Evolutionary conservation across 2,329 filamentous ascomycete genomes (phyloP), one percentile per base, ranked within the genome.

Genomic region (Metarhizium sp.): DNA sequence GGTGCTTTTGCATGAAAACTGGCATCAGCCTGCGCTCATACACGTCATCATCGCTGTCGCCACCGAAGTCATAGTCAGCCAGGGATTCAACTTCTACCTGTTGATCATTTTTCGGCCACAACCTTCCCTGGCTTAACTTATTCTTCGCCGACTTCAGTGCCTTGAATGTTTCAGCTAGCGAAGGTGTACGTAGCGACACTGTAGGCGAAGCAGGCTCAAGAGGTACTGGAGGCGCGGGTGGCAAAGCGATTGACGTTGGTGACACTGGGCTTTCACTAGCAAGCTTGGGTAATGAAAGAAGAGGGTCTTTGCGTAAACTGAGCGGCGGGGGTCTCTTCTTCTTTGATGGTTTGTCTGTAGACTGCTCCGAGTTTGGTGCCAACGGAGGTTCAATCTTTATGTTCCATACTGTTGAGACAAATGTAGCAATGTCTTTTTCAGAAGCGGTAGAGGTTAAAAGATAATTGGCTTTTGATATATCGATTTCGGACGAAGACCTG

Each of bases 1-100:
- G 61, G 2, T 62, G 57, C 57, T 69, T 73, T 55, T 67, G 67
- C 63, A 74, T 63, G 42, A 74, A 75, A 29, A 79, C 69, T 4
- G 78, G 78, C 75, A 81, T 79, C 36, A 81, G 72, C 45, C 76
- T 70, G 36, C 76, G 72, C 63, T 78, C 77, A 56, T 80, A 77
- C 25, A 71, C 60, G 55, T 78, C 75, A 57, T 75, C 72, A 50
- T 73, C 69, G 56, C 69, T 71, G 29, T 78, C 75, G 13, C 68
- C 66, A 36, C 66, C 63, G 4, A 64, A 64, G 43, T 76, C 72
- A 54, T 67, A 65, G 10, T 68, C 67, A 30, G 70, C 64, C 51
- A 71, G 62, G 11, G 68, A 71, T 53, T 62, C 62, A 5, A 56
- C 58, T 42, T 70, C 70, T 34, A 61, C 56, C 2, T 55, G 48